Conservation (phyloP, 2,329 filamentous ascomycete species). For the Aureobasidium sp. region DNA sequence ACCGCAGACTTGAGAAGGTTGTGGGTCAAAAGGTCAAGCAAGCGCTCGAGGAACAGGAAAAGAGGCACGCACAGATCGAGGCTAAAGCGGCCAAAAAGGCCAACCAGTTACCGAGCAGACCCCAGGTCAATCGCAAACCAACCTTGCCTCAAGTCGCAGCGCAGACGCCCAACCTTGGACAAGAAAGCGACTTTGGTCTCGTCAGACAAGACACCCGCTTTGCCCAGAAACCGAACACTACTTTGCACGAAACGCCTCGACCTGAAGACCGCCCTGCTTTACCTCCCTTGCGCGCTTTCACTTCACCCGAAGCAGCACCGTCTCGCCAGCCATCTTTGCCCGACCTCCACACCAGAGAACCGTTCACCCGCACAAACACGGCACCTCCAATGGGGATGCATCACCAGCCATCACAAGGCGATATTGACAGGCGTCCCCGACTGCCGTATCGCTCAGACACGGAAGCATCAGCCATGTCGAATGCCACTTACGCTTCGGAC, state of each 20-base stretch:
- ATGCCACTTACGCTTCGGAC: conserved; percentile 56
- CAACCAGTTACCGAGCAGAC: conserved; percentile 37
- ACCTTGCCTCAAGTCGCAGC: conserved; percentile 57
- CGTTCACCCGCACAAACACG: conserved; percentile 3
- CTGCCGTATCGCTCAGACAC: conserved; percentile 42
- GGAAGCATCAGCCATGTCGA: conserved; percentile 46
- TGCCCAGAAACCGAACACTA: conserved; percentile 46
- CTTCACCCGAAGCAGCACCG: not conserved
- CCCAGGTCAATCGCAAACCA: conserved; percentile 46
- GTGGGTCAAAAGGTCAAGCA: conserved; percentile 83
- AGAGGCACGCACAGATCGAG: conserved; percentile 48
- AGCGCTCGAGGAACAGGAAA: conserved; percentile 70
- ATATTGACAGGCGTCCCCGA: conserved; percentile 26
- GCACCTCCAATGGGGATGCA: not conserved
- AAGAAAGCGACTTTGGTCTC: conserved; percentile 35
- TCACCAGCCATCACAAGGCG: not conserved
- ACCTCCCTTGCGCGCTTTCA: not conserved
- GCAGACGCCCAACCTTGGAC: conserved; percentile 47
- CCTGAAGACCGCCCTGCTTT: conserved; percentile 34
- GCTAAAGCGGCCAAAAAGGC: conserved; percentile 48
- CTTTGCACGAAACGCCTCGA: conserved; percentile 33
- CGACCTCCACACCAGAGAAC: conserved; percentile 33
- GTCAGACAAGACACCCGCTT: conserved; percentile 34
- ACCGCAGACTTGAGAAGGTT: conserved; percentile 74
- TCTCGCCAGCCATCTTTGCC: not conserved